A percentile compares a stretch with the other conserved stretches of the same genome.
Conservation (phyloP, 225 moss, liverwort and hornwort genomes). For the Marchantia polymorpha region DNA sequence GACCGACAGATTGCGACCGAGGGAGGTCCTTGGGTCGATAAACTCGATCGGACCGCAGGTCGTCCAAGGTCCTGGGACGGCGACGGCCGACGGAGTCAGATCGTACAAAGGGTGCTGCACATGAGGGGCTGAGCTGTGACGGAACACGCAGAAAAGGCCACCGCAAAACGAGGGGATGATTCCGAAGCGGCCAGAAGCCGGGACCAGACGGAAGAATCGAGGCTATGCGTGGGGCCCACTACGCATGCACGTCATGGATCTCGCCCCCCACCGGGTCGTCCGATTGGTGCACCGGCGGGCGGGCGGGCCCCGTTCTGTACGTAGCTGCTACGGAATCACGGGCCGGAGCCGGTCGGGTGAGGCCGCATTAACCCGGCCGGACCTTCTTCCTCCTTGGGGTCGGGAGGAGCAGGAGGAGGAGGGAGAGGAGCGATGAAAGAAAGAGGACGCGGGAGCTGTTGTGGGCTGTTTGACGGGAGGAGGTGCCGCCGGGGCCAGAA, state of each 20-base stretch:
- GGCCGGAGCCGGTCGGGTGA: neutral
- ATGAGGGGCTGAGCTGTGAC: neutral
- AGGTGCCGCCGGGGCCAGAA: too few species aligned
- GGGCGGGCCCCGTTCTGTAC: neutral
- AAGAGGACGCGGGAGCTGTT: neutral
- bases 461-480: neutral
- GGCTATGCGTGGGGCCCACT: neutral
- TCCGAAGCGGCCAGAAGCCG: neutral
- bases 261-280: neutral
- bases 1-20: too few species aligned
- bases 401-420: neutral
- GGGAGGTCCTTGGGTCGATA: too few species aligned
- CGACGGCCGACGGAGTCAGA: neutral
- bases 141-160: neutral
- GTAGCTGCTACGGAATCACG: neutral
- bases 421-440: neutral
- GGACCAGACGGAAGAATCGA: neutral
- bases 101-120: neutral
- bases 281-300: neutral
- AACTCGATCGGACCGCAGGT: too few species aligned
- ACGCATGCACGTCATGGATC: neutral
- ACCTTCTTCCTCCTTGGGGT: too few species aligned
- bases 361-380: neutral
- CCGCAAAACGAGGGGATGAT: neutral
- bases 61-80: too few species aligned